Evolutionary conservation across 148 eudicot genomes (phyloP).

Genomic region (Vaccinium darrowii): DNA sequence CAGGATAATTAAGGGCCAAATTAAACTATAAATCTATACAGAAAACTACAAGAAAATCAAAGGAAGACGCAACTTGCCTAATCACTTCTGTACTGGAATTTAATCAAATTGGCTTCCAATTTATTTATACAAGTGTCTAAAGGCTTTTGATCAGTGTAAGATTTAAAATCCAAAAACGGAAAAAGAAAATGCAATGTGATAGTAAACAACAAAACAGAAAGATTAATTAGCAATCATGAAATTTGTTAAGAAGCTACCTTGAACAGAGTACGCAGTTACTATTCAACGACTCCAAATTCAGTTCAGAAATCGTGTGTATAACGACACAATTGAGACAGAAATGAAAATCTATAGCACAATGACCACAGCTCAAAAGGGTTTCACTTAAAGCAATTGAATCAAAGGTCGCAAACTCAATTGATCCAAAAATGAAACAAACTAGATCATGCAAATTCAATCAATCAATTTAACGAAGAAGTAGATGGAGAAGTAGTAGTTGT

Average conservation of each 20-base stretch:
- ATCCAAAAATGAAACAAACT: background rate
- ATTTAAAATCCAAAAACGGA: background rate
- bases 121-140: background rate
- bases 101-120: background rate
- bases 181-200: background rate
- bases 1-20: background rate
- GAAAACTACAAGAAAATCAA: background rate
- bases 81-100: background rate
- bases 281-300: background rate
- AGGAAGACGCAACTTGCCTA: too few species aligned
- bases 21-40: background rate
- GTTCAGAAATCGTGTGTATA: background rate
- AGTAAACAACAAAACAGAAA: background rate
- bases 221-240: background rate
- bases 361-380: background rate
- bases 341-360: background rate
- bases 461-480: background rate
- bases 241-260: background rate
- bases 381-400: conserved; percentile 9
- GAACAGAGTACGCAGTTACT: background rate
- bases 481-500: background rate
- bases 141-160: background rate
- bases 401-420: background rate
- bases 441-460: background rate
- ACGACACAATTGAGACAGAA: background rate